phyloP scores from a whole-genome alignment of 2,329 filamentous ascomycete genomes.

The Ophidiomyces ophidiicola region DNA sequence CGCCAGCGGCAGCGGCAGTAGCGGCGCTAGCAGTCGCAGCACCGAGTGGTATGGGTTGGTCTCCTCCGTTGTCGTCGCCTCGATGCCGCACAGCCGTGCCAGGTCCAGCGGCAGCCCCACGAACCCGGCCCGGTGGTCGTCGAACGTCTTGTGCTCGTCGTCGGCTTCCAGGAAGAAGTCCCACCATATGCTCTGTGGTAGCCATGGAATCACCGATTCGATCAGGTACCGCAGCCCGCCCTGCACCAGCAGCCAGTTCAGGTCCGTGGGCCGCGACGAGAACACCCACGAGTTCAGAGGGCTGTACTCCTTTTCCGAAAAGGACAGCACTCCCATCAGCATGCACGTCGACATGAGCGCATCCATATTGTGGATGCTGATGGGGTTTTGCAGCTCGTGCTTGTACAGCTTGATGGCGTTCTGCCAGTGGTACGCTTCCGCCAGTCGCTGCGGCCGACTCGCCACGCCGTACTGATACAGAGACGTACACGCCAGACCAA shows the following conservation, averaged over 20 bases:
- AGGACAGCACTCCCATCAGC: constrained; percentile 27
- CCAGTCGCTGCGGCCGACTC: constrained; percentile 20
- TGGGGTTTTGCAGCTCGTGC: constrained; percentile 20
- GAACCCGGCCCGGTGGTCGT: constrained; percentile 22
- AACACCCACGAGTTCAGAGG: constrained; percentile 28
- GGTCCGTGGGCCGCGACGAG: constrained; percentile 21
- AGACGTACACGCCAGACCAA: constrained; percentile 24
- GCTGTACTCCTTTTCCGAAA: constrained; percentile 22
- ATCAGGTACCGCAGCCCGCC: constrained; percentile 26
- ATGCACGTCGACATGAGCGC: constrained; percentile 29
- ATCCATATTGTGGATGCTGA: constrained; percentile 27
- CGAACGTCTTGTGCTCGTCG: constrained; percentile 19
- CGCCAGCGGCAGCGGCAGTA: constrained; percentile 22
- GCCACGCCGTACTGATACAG: constrained; percentile 22
- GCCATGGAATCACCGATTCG: constrained; percentile 17
- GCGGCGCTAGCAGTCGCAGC: constrained; percentile 24
- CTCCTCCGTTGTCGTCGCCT: constrained; percentile 20
- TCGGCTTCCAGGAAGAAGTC: constrained; percentile 22
- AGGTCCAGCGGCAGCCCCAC: constrained; percentile 23
- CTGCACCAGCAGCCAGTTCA: constrained; percentile 30
- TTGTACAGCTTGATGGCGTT: constrained; percentile 27
- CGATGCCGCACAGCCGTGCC: constrained; percentile 27
- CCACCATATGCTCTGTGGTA: constrained; percentile 28
- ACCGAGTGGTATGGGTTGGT: constrained; percentile 30
- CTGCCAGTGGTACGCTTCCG: constrained; percentile 30